Percentiles rank a stretch among this genome's conserved stretches.
phyloP scores from a whole-genome alignment of 345 rosid genomes.

The Acer negundo region DNA sequence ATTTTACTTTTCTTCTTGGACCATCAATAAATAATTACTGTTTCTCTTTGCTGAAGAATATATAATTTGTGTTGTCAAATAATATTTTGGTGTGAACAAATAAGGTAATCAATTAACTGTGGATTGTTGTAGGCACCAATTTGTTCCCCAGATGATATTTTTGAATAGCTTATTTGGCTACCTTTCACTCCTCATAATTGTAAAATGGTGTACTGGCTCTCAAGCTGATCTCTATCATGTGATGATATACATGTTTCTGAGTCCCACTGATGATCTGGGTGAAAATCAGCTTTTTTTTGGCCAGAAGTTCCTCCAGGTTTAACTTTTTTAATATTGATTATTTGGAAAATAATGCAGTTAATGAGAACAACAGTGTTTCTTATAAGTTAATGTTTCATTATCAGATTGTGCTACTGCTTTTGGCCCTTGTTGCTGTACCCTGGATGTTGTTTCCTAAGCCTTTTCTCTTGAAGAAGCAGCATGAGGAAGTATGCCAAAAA shows the following conservation, averaged over 20 bases:
- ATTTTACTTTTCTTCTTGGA: not conserved
- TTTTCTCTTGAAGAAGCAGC: slow-evolving; percentile 61
- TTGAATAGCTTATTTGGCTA: slow-evolving; percentile 75
- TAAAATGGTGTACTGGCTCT: slow-evolving; percentile 70
- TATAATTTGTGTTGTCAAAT: no score
- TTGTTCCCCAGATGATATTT: slow-evolving; percentile 68
- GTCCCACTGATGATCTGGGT: slow-evolving; percentile 59
- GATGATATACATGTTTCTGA: slow-evolving; percentile 72
- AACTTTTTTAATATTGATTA: slow-evolving; percentile 3
- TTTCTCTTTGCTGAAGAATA: no score
- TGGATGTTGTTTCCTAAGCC: slow-evolving; percentile 79
- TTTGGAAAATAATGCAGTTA: not conserved
- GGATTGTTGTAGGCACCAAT: slow-evolving; percentile 51
- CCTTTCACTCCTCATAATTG: slow-evolving; percentile 62
- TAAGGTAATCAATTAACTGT: not conserved
- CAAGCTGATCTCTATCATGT: slow-evolving; percentile 73
- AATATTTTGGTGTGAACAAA: no score
- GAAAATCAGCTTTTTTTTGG: slow-evolving; percentile 66
- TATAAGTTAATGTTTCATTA: slow-evolving; percentile 12
- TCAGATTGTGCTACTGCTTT: slow-evolving; percentile 51
- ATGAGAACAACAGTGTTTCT: not conserved
- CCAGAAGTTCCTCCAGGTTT: slow-evolving; percentile 62
- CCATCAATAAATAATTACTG: not conserved
- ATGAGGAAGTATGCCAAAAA: slow-evolving; percentile 43
- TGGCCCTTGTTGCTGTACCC: slow-evolving; percentile 61